Evolutionary conservation across 2,329 filamentous ascomycete genomes (phyloP), one percentile per base, ranked within the genome.

Genomic region (Fusarium odoratissimum): DNA sequence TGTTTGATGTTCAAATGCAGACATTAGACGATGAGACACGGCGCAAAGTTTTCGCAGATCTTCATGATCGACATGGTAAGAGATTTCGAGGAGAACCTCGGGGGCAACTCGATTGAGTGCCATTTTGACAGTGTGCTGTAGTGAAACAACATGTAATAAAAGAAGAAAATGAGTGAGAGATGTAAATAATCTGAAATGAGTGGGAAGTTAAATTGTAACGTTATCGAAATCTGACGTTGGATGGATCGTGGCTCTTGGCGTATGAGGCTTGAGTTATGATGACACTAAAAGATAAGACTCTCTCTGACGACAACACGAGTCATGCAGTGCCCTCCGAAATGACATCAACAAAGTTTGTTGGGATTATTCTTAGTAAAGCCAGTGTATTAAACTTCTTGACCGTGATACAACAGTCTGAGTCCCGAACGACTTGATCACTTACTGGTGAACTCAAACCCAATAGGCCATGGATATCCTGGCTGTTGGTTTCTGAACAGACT

Each of bases 31-130:
- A n/a, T 35, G 44, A 51, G 44, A 64, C 10, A 9, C 23, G 10
- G 40, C 19, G n/a, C 57, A 62, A 21, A 64, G 37, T 7, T 30
- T 11, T 31, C 17, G 57, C 28, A 64, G 38, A 14, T 14, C 25
- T 16, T 28, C 13, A 11, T 16, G 25, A 17, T 35, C 37, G 17
- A 33, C 38, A 19, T 62, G 28, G 0, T 33, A 35, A 6, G 44
- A 30, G 8, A 64, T 64, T 1, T 62, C 44, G 57, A 64, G 44
- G 12, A 62, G 31, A 12, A 64, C 33, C 8, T 64, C 61, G 3
- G 61, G 40, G 8, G 38, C 21, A 2, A 62, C 7, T n/a, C 23
- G 4, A 14, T 51, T 5, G 0, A 62, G 35, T 4, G 37, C 8
- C 61, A 64, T 64, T 21, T 35, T 8, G 1, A 31, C 5, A 5